These are phyloP conservation scores for Berkeleyomyces rouxiae DNA, from an alignment of 2,329 filamentous ascomycete species.

Conservation along the genomic window DNA sequence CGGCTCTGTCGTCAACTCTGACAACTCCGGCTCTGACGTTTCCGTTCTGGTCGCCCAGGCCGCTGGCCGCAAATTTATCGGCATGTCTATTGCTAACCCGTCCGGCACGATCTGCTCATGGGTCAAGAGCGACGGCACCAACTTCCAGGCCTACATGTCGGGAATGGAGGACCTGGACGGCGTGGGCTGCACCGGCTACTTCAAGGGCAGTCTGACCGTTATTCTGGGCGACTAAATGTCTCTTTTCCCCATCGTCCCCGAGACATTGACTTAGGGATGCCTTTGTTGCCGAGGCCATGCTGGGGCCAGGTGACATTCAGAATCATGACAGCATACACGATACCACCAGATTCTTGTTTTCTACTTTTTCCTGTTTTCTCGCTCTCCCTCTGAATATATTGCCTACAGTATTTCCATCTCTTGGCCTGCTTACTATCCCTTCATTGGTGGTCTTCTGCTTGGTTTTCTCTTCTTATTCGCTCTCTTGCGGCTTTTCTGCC, in stretches of 20 bases:
- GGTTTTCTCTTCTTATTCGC: background rate
- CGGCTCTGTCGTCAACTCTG: slow-evolving; percentile 28
- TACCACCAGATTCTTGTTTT: slow-evolving; percentile 12
- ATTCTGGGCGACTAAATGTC: slow-evolving; percentile 19
- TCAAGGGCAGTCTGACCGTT: slow-evolving; percentile 19
- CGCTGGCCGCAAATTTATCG: slow-evolving; percentile 18
- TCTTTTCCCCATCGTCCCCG: too few species aligned
- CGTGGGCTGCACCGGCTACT: slow-evolving; percentile 25
- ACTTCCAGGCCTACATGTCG: slow-evolving; percentile 24
- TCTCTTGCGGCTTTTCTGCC: background rate
- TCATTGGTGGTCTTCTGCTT: background rate
- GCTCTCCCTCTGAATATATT: slow-evolving; percentile 12
- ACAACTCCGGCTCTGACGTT: slow-evolving; percentile 34
- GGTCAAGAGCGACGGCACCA: slow-evolving; percentile 22
- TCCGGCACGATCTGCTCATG: slow-evolving; percentile 26
- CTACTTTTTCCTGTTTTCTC: slow-evolving; percentile 5
- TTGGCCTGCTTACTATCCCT: background rate
- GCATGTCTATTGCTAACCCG: slow-evolving; percentile 24
- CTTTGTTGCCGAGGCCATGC: background rate
- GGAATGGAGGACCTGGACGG: slow-evolving; percentile 25
- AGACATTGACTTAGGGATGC: background rate
- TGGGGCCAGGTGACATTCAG: background rate
- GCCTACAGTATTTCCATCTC: slow-evolving; percentile 1
- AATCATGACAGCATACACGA: slow-evolving; percentile 1
- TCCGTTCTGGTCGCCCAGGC: slow-evolving; percentile 30